Conservation (phyloP, 768 basidiomycete genomes). For the Holtermannia corniformis region DNA sequence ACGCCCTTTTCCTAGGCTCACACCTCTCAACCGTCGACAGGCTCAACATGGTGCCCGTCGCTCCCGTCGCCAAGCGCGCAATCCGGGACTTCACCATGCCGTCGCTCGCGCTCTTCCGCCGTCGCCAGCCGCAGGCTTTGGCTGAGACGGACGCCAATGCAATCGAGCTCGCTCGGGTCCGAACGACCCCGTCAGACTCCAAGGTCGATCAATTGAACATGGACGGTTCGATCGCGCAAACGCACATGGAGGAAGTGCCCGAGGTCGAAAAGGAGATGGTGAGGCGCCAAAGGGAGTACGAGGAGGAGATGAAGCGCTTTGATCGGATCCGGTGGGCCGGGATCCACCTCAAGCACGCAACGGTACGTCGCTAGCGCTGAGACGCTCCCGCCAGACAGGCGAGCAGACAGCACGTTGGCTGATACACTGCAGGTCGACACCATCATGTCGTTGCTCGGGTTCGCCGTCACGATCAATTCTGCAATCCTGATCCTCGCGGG, state of each 20-base stretch:
- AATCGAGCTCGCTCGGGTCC: not conserved
- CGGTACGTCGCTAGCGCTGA: conserved; percentile 21
- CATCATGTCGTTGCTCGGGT: conserved; percentile 56
- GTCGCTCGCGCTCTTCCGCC: conserved; percentile 5
- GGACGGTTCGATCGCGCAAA: not conserved
- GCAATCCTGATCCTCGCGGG: conserved; percentile 67
- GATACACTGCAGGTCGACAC: conserved; percentile 49
- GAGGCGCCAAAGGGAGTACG: conserved; percentile 19
- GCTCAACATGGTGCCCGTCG: conserved; percentile 41
- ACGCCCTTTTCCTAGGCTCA: conserved; percentile 81
- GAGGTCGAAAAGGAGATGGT: conserved; percentile 11
- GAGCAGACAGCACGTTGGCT: not conserved
- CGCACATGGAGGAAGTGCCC: not conserved
- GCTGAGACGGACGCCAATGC: not conserved
- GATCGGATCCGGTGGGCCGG: conserved; percentile 38
- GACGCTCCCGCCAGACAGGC: not conserved
- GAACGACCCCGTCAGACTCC: not conserved
- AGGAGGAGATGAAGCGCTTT: conserved; percentile 30
- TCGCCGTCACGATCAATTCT: conserved; percentile 82
- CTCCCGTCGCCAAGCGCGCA: conserved; percentile 7
- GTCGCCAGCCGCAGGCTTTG: not conserved
- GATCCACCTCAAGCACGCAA: conserved; percentile 38
- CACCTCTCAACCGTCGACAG: conserved; percentile 75
- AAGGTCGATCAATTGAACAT: not conserved
- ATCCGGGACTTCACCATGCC: conserved; percentile 11